Base-by-base conservation (phyloP, 495 filamentous ascomycete species). In the Trichoderma gamsii region DNA sequence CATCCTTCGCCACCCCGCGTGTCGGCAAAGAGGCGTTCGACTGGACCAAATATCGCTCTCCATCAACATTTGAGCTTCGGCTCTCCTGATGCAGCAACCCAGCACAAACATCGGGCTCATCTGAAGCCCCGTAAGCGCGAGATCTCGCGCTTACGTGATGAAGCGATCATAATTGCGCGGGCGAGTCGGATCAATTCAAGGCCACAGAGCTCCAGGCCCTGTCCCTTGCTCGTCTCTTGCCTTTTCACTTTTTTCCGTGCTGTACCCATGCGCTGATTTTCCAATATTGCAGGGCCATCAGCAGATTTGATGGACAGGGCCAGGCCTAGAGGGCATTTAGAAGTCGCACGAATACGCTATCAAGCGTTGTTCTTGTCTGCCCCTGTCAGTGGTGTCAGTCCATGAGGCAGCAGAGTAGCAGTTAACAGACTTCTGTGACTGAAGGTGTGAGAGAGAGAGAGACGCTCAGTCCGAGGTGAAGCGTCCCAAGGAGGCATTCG, bases 271-370 rank as follows among this genome's bases (percentile, higher is more conserved):
- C 25, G 21, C 49, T 52, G 49, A 52, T 21, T 52, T 23, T 52
- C 49, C 49, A 52, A 52, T 52, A 52, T 52, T 52, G 29, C 56
- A 61, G 56, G 56, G 27, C 12, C 56, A 61, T 61, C 56, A 61
- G 27, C 56, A 61, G 56, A 61, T 23, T 52, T 61, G 11, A 61
- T 29, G 56, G 27, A 13, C 56, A 61, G 56, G 11, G 9, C 16
- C 27, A 38, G 5, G 0, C 3, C 35, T 38, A 38, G 35, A 38
- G 35, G 35, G 35, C 35, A 38, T 38, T 25, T 61, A 13, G 56
- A 61, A 29, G 56, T 16, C 16, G 56, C 23, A 12, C 56, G 11
- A 9, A 61, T 29, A 9, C 29, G 16, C 9, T 21, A 21, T 23
- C n/a, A 18, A 23, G 49, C 21, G 49, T 21, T 23, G n/a, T 23